Evolutionary conservation across 2,329 filamentous ascomycete species (phyloP), one percentile per base, ranked within the genome.

Genomic region (Aschersonia sp.): DNA sequence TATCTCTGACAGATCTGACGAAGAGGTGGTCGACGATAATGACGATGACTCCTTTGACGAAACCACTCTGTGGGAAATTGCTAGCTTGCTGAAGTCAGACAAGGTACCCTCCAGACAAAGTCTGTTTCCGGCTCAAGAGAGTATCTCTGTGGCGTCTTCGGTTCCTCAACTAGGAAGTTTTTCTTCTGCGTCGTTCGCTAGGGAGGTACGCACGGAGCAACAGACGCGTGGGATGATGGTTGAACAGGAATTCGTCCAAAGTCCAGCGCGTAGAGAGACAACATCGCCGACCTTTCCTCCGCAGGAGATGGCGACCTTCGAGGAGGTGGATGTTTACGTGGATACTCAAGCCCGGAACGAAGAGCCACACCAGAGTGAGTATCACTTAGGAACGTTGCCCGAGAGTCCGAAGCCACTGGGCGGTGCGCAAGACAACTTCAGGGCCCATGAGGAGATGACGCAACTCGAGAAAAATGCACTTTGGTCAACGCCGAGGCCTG

Each of bases 21-120:
- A 40, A 61, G 64, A 32, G 63, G 64, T 44, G 59, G 55, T 41
- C 40, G 41, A 50, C 32, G 62, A 60, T 1, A 59, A 61, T 6
- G 58, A 59, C 29, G 63, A 63, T 14, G 57, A 62, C 14, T 71
- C 68, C 29, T 79, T 81, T 52, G 77, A 81, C 50, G 77, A 81
- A 61, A 72, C 65, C 8, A 81, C 76, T 1, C 62, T 81, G 30
- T 80, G 76, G 74, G 77, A 81, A 56, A 81, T 82, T 61, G 77
- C 77, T 49, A 77, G 66, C 50, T 64, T 81, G 41, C 64, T 81
- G 9, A 71, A 73, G 58, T 66, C 70, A 2, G 68, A 72, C 48
- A 59, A 70, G 45, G 60, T 78, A 5, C 73, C 74, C 4, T 73
- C 74, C 10, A 72, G 66, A 53, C 56, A 71, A 41, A 78, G 72